Base-by-base conservation (phyloP, 208 protist species). In the Kentomonas sorsogonicus region DNA sequence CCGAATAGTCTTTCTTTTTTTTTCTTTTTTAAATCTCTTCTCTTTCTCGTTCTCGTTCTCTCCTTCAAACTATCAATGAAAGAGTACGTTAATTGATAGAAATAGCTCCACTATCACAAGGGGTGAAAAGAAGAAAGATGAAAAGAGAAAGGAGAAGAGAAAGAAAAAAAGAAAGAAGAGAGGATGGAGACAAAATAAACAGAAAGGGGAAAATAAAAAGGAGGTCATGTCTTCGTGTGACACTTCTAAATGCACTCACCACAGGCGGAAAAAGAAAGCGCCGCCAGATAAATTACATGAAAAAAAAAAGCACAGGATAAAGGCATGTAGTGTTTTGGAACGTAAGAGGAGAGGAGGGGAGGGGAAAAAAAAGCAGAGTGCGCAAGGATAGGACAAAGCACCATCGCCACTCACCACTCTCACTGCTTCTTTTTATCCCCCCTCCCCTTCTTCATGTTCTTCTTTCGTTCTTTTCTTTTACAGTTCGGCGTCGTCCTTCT, bases 381-480 rank as follows among this genome's bases (percentile, higher is more conserved):
- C n/a, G n/a, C n/a, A n/a, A n/a, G n/a, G n/a, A n/a, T n/a, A n/a
- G n/a, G n/a, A n/a, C n/a, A n/a, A n/a, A n/a, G n/a, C n/a, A 22
- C 43, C 29, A 11, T 22, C 44, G 27, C 20, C 5, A 27, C 34
- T 40, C 30, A 20, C 18, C 53, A 27, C 45, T 60, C 41, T 47
- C 54, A 40, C 54, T 20, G 60, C 44, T 44, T 43, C 47, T 47
- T 52, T 45, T 61, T 40, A 54, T 54, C 44, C 15, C 38, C 65
- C 36, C 13, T 54, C 5, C 47, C 11, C 44, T 65, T 65, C 36
- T 48, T 64, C 59, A 1, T 20, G 36, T 50, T 22, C 26, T 26
- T 40, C 13, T 46, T n/a, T 52, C 30, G 20, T 30, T 30, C 30
- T 41, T 59, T 40, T 46, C 31, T 59, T 47, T n/a, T 27, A 33